These are phyloP conservation scores for Rhizopus stolonifer DNA, from an alignment of 371 early-diverging fungal species.

Conservation along the genomic window DNA sequence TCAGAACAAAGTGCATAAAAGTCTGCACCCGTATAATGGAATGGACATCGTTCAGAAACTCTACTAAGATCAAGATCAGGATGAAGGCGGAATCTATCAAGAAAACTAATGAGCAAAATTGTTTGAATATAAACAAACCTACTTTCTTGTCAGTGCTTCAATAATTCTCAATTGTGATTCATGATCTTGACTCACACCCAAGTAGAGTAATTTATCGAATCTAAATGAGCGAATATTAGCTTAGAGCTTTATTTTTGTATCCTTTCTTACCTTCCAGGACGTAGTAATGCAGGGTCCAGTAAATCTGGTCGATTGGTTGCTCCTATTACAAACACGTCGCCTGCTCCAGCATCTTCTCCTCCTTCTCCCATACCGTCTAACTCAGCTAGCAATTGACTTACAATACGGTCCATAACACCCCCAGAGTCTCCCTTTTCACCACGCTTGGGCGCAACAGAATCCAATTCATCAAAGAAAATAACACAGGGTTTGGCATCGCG, in stretches of 20 bases:
- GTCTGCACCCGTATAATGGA: slow-evolving; percentile 96
- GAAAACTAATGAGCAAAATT: background rate
- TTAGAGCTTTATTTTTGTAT: background rate
- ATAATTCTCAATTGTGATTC: slow-evolving; percentile 86
- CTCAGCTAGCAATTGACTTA: slow-evolving; percentile 93
- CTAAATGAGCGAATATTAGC: slow-evolving; percentile 31
- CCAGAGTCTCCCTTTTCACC: slow-evolving; percentile 97
- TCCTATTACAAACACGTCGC: slow-evolving; percentile 99
- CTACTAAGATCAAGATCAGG: slow-evolving; percentile 70
- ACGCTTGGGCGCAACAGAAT: slow-evolving; percentile 97
- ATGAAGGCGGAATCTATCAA: slow-evolving; percentile 72
- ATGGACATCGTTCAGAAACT: slow-evolving; percentile 84
- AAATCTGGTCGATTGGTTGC: slow-evolving; percentile 97
- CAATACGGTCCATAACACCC: slow-evolving; percentile 98
- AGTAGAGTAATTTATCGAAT: slow-evolving; percentile 94
- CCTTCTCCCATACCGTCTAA: slow-evolving; percentile 88
- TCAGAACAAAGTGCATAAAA: slow-evolving; percentile 97
- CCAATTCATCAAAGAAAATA: slow-evolving; percentile 99
- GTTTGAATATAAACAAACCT: slow-evolving; percentile 10
- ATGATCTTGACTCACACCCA: slow-evolving; percentile 89
- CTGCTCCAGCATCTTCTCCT: slow-evolving; percentile 48
- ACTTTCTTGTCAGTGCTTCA: slow-evolving; percentile 92
- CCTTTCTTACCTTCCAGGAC: slow-evolving; percentile 45
- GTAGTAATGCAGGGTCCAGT: slow-evolving; percentile 80
- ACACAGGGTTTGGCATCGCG: slow-evolving; percentile 98